Evolutionary conservation across 331 rosid genomes (phyloP), one percentile per base, ranked within the genome.

Genomic region (Arachis monticola): DNA sequence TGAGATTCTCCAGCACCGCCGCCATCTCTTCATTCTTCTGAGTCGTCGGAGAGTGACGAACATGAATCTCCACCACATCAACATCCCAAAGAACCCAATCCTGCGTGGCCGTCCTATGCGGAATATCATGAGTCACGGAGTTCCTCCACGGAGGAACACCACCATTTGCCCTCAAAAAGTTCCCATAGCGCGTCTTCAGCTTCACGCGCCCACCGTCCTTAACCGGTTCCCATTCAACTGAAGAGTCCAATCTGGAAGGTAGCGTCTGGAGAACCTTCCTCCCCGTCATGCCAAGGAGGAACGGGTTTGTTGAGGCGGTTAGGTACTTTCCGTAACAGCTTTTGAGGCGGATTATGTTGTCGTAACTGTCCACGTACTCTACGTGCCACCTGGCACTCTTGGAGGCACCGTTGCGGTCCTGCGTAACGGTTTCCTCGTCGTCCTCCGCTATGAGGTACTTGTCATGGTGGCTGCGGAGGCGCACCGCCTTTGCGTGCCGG

Each of bases 201-300:
- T 76, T 81, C 10, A 83, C 70, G 30, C 55, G 80, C 0, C 68
- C 41, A n/a, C 90, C 83, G 2, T 89, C 90, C 58, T 55, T 85
- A 1, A 89, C 0, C 11, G 94, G 94, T 27, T 83, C 91, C 94
- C 94, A 89, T 76, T 87, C 88, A 3, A 83, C 77, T 3, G 91
- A 83, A 0, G 94, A 89, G 9, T 89, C 90, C 0, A 77, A 72
- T 45, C 80, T 77, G 0, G 10, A 4, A 0, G 91, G 88, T 0
- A 55, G 60, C 0, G 90, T 79, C 31, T 89, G 94, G 0, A 83
- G 53, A 57, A 85, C 90, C 71, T 89, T 89, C 11, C 74, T 80
- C 27, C 94, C 94, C 1, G 94, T 89, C 89, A 89, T 78, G 11
- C 94, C 94, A 0, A 89, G 87, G n/a, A 87, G 56, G 12, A 83